Evolutionary conservation across 768 basidiomycete species (phyloP).

Genomic region (Aureoboletus auriporus): DNA sequence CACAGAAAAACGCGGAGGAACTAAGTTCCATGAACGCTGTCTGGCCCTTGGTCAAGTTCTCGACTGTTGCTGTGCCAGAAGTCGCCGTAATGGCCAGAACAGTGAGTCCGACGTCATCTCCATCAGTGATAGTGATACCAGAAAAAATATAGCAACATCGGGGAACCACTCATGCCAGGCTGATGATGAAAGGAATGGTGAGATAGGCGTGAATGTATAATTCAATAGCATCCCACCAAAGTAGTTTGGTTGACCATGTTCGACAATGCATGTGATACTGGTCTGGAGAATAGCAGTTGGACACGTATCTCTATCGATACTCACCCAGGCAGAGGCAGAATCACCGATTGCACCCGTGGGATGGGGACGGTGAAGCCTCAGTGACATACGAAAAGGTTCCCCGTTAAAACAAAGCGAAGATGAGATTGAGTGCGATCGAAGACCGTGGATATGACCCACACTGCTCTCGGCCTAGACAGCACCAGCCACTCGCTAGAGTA

Average conservation of each 20-base stretch:
- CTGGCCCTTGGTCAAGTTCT: not conserved
- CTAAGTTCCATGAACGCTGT: not conserved
- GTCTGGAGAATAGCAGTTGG: conserved; percentile 1
- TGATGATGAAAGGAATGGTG: not conserved
- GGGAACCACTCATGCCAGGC: conserved; percentile 7
- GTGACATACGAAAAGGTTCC: conserved; percentile 1
- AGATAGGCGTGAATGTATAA: not conserved
- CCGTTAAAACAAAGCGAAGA: not conserved
- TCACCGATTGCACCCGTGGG: not conserved
- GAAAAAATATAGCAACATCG: not conserved
- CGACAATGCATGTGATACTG: not conserved
- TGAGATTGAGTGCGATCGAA: not conserved
- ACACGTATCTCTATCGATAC: conserved; percentile 6
- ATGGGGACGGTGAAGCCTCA: conserved; percentile 3
- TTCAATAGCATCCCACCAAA: not conserved
- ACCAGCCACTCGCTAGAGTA: conserved; percentile 2
- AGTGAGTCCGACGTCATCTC: not conserved
- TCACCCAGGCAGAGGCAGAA: conserved; percentile 6
- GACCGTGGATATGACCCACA: not conserved
- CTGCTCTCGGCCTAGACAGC: not conserved
- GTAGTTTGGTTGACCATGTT: not conserved
- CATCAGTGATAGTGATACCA: not conserved
- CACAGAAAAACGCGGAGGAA: not conserved
- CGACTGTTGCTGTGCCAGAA: not conserved
- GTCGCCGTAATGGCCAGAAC: not conserved